A percentile compares a stretch with the other conserved stretches of the same genome.
Conservation (phyloP, 2,329 filamentous ascomycete species). For the Alternaria arbusti region DNA sequence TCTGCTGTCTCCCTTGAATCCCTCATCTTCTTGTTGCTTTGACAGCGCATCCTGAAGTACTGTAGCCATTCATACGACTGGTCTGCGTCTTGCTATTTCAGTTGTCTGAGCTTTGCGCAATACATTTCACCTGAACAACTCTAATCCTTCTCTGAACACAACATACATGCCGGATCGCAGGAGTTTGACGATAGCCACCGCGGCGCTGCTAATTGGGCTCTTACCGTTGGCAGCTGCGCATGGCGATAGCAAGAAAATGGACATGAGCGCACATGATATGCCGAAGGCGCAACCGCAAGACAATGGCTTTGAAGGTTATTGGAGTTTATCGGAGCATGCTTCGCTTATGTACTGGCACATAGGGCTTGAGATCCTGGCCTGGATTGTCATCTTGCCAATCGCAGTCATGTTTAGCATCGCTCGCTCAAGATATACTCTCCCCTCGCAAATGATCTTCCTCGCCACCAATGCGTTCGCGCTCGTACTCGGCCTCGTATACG, state of each 20-base stretch:
- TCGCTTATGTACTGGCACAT: constrained; percentile 73
- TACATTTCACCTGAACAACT: not conserved
- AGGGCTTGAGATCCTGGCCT: constrained; percentile 70
- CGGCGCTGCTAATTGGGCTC: constrained; percentile 50
- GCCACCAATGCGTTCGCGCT: constrained; percentile 50
- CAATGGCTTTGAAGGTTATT: constrained; percentile 59
- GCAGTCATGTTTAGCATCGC: constrained; percentile 86
- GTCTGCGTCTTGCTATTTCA: not conserved
- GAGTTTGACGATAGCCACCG: constrained; percentile 33
- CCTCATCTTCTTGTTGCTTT: constrained; percentile 4
- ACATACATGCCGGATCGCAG: constrained; percentile 37
- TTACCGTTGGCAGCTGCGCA: constrained; percentile 52
- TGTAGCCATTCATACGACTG: not conserved
- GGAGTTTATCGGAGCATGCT: constrained; percentile 61
- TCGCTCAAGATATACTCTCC: constrained; percentile 75
- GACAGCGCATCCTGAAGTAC: constrained; percentile 3
- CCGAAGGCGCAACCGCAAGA: constrained; percentile 22
- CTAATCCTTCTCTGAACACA: not conserved
- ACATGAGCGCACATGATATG: constrained; percentile 32
- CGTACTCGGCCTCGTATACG: constrained; percentile 64
- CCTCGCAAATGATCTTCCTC: constrained; percentile 66
- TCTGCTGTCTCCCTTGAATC: constrained; percentile 13
- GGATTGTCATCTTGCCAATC: constrained; percentile 75
- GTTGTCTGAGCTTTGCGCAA: not conserved
- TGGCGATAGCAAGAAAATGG: constrained; percentile 45